phyloP scores from a whole-genome alignment of 1,284 basidiomycete species.

The Tilletiopsis washingtonensis region DNA sequence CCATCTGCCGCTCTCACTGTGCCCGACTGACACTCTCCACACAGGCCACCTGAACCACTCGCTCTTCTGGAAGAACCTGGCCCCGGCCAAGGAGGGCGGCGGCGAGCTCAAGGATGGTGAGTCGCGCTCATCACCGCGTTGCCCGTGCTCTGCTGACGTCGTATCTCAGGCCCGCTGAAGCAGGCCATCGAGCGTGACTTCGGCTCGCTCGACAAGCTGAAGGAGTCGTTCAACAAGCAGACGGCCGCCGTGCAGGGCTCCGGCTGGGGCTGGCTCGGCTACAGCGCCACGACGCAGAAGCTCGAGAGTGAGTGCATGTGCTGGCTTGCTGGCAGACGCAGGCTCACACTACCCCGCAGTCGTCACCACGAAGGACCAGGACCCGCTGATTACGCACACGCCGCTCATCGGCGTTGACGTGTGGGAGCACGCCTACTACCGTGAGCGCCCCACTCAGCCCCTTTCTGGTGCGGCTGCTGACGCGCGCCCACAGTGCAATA shows the following conservation, averaged over 20 bases:
- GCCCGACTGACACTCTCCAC: neutral
- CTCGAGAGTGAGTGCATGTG: constrained; percentile 56
- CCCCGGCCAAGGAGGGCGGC: constrained; percentile 46
- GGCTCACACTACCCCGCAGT: constrained; percentile 7
- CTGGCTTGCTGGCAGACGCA: neutral
- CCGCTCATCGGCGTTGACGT: constrained; percentile 95
- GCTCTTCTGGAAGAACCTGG: constrained; percentile 90
- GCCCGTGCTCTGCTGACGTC: neutral
- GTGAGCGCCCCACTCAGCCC: constrained; percentile 17
- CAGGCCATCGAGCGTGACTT: constrained; percentile 74
- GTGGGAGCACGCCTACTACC: constrained; percentile 69
- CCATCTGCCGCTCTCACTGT: neutral
- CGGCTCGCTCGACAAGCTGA: constrained; percentile 69
- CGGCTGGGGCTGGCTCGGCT: constrained; percentile 87
- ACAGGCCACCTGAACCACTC: constrained; percentile 62
- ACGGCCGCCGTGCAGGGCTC: constrained; percentile 94
- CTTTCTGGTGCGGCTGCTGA: neutral
- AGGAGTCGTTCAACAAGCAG: constrained; percentile 71
- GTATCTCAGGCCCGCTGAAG: constrained; percentile 61
- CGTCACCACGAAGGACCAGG: constrained; percentile 87
- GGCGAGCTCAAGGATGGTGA: constrained; percentile 56
- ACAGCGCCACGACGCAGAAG: constrained; percentile 52
- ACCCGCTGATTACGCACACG: constrained; percentile 75
- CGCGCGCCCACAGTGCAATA: neutral
- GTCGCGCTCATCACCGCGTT: neutral